Base-by-base conservation (phyloP, 202 grass and related monocot species). In the Schoenoplectus triqueter region DNA sequence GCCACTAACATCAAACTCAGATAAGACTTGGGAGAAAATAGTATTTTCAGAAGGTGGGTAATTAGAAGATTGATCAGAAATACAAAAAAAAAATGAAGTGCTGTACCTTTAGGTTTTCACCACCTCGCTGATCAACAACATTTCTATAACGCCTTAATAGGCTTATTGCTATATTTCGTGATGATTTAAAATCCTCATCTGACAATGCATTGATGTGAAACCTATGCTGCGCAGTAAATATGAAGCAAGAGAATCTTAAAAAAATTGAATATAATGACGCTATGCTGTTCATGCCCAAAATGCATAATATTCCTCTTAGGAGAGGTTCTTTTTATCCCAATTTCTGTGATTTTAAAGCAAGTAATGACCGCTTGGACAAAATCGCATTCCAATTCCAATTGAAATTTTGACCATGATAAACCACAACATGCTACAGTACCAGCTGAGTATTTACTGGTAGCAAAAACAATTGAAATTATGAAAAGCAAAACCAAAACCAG, bases 81-180 rank as follows among this genome's bases (percentile, higher is more conserved):
- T 31, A 17, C 19, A 86, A 55, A 54, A 67, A 59, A 60, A n/a
- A 72, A 42, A 59, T 54, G 19, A 80, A 68, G 10, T 71, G 48
- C 52, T 3, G 19, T 94, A 98, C 96, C 81, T 87, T 90, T 70
- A 98, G 82, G 86, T 98, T 94, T 20, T 95, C 96, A 45, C 83
- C 88, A 59, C 90, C 84, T 86, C 95, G 93, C 60, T 93, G 89
- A 69, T 98, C 88, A 73, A 98, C 87, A 15, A 90, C 80, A 80
- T 91, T 98, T 80, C 89, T 93, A 88, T 98, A 98, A 45, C 90
- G 87, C 73, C 91, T 98, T 83, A 98, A 98, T 22, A 98, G 63
- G 78, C 87, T 98, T 70, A 87, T 91, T 2, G 93, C 96, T 84
- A 98, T 94, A 73, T 95, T 95, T 2, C 90, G 85, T 22, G 91